Percentiles rank a stretch among this genome's conserved stretches.
phyloP scores from a whole-genome alignment of 2,329 filamentous ascomycete genomes.

The Hypoxylon sp. region DNA sequence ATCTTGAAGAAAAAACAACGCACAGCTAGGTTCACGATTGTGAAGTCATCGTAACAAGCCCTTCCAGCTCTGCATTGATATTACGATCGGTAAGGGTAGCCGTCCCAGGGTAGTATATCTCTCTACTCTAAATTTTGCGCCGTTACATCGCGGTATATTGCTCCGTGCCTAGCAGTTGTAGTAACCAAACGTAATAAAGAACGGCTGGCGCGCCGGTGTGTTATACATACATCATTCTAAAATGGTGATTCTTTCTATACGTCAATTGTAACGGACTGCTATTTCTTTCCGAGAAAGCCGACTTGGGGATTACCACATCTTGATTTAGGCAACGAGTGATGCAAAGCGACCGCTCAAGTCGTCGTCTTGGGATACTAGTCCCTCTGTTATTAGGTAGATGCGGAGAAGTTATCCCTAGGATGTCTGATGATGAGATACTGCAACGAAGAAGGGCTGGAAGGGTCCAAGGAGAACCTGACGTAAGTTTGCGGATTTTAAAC shows the following conservation, averaged over 20 bases:
- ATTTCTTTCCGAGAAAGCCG: constrained; percentile 19
- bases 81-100: constrained; percentile 14
- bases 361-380: constrained; percentile 18
- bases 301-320: constrained; percentile 22
- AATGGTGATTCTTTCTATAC: constrained; percentile 31
- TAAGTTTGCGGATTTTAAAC: constrained; percentile 42
- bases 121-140: constrained; percentile 12
- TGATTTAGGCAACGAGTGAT: constrained; percentile 28
- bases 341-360: constrained; percentile 34
- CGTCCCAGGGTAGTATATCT: constrained; percentile 16
- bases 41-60: constrained; percentile 37
- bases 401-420: constrained; percentile 34
- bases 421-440: constrained; percentile 30
- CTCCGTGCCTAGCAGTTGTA: constrained; percentile 27
- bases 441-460: constrained; percentile 34
- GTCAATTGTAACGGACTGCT: constrained; percentile 31
- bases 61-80: constrained; percentile 23
- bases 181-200: constrained; percentile 41
- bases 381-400: constrained; percentile 26
- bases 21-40: constrained; percentile 29
- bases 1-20: constrained; percentile 39
- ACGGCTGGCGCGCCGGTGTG: constrained; percentile 34
- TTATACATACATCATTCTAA: constrained; percentile 24
- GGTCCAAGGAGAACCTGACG: constrained; percentile 43
- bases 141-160: constrained; percentile 44